These are phyloP conservation scores for Psilocybe tampanensis DNA, from an alignment of 768 basidiomycete species.

Conservation along the genomic window DNA sequence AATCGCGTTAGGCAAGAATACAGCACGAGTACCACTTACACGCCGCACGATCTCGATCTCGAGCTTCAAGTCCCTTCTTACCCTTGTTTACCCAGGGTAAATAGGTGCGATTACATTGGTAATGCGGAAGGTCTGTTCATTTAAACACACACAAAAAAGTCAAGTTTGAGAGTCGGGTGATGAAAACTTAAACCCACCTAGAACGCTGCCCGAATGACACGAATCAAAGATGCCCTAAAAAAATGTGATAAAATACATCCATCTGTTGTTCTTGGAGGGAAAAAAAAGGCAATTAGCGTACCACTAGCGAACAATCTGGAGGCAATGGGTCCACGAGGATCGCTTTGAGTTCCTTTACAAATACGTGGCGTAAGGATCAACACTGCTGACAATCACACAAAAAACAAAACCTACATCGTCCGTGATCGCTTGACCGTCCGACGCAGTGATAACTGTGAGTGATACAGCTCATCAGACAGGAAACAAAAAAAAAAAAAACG, in stretches of 20 bases:
- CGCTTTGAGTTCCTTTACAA: constrained; percentile 31
- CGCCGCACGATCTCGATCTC: too few relatives aligned
- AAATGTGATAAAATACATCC: neutral
- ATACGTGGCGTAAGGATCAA: neutral
- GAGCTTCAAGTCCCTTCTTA: too few relatives aligned
- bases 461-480: neutral
- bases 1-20: too few relatives aligned
- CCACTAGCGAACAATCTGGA: constrained; percentile 35
- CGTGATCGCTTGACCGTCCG: constrained; percentile 36
- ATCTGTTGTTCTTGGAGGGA: constrained; percentile 1
- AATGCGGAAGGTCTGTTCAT: constrained; percentile 46
- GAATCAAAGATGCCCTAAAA: constrained; percentile 35
- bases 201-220: constrained; percentile 42
- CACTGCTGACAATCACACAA: neutral
- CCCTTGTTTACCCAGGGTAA: constrained; percentile 50
- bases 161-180: neutral
- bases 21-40: too few relatives aligned
- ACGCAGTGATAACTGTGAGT: constrained; percentile 36
- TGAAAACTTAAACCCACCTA: constrained; percentile 29
- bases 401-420: constrained; percentile 33
- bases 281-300: constrained; percentile 18
- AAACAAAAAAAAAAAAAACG: neutral
- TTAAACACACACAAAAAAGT: too few relatives aligned
- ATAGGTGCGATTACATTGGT: constrained; percentile 44
- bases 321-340: constrained; percentile 38